Conservation (phyloP, 371 early-diverging fungal genomes). For the Chytridium lagenaria region DNA sequence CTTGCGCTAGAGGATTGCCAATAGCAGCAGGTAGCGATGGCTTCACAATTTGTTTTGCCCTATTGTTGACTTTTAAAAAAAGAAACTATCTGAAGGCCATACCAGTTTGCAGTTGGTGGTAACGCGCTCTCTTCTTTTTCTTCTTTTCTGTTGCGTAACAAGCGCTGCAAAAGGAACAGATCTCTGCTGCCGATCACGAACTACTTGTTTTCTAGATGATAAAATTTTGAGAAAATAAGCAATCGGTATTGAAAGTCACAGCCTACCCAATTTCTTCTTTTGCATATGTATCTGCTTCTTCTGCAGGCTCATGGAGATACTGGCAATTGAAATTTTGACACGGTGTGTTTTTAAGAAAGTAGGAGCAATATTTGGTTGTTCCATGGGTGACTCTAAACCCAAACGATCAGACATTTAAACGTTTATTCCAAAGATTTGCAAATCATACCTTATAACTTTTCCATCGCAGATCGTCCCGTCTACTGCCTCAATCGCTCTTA, state of each 20-base stretch:
- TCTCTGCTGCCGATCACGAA: conserved; percentile 30
- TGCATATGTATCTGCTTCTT: conserved; percentile 77
- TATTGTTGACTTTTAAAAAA: background rate
- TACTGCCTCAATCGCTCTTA: conserved; percentile 86
- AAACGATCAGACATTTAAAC: no score
- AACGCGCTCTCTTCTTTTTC: conserved; percentile 54
- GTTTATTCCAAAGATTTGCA: no score
- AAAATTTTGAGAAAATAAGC: background rate
- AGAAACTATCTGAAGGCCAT: conserved; percentile 4
- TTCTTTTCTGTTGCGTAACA: conserved; percentile 39
- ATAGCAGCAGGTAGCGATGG: conserved; percentile 15
- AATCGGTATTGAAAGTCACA: background rate
- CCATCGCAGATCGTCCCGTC: conserved; percentile 93
- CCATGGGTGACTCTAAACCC: conserved; percentile 82
- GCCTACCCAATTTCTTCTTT: conserved; percentile 64
- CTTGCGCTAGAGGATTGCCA: conserved; percentile 8
- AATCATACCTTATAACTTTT: conserved; percentile 76
- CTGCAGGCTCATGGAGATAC: conserved; percentile 94
- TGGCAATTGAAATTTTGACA: conserved; percentile 94
- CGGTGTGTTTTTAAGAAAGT: conserved; percentile 85
- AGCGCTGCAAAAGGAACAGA: conserved; percentile 34
- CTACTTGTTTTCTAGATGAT: conserved; percentile 18
- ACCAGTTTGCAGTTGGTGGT: conserved; percentile 60
- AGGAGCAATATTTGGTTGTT: conserved; percentile 97
- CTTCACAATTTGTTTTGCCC: conserved; percentile 46